Evolutionary conservation across 106 monocot genomes (phyloP), one percentile per base, ranked within the genome.

Genomic region (Platanthera zijinensis): DNA sequence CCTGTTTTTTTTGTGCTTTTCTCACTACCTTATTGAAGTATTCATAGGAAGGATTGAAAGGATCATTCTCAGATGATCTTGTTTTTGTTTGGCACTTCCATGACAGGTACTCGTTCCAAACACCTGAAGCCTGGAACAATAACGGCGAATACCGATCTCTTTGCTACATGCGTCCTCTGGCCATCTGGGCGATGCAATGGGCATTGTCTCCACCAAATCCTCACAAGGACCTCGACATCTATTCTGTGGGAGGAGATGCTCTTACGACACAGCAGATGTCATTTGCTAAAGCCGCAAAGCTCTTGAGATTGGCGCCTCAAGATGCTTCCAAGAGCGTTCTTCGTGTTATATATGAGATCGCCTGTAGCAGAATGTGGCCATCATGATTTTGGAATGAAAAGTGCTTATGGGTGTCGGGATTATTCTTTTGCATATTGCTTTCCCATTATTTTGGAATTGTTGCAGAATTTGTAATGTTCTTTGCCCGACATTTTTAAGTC

Each of bases 161-260:
- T 15, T 80, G 86, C 84, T 99, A 99, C 84, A 99, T 99, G 99
- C 87, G 99, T 8, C 94, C 99, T 8, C 76, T 99, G 53, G 89
- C 94, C 8, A 92, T 99, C 76, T 99, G 99, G 99, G 94, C 92
- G 13, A 99, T 99, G 92, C 99, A 99, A 69, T 99, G 94, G 94
- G 99, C 99, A 39, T 69, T 99, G 8, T 88, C 90, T 47, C 84
- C 82, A 7, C 88, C 94, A 21, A 84, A 88, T 51, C 84, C 89
- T n/a, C 71, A 85, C 64, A 86, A 86, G 81, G 85, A 87, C 10
- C 17, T 66, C 4, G 75, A 46, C 74, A 14, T 56, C 11, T 80
- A 81, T 13, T 48, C 15, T 14, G 50, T 12, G 21, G 62, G 68
- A 19, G 53, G 75, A 80, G 79, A 76, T 45, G 69, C 50, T 75